phyloP scores from a whole-genome alignment of 2,329 filamentous ascomycete genomes.

The Penicillium sp. region DNA sequence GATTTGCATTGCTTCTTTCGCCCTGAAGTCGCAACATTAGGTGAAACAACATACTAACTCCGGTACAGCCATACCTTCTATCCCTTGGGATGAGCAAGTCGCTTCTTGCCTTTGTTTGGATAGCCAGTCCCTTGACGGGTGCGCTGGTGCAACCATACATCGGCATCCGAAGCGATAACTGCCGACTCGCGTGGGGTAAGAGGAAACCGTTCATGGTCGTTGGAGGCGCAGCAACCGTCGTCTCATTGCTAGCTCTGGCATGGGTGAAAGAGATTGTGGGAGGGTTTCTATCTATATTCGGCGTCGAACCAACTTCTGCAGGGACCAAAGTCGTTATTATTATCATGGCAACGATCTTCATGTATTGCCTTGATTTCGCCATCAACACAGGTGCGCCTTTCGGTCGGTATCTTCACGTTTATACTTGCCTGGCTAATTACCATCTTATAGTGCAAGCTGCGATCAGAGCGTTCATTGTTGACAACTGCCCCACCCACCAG shows the following conservation, averaged over 20 bases:
- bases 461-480: conserved; percentile 63
- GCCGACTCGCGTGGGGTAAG: conserved; percentile 64
- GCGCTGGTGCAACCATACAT: conserved; percentile 74
- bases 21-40: not conserved
- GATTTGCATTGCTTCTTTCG: not conserved
- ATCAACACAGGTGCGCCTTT: conserved; percentile 70
- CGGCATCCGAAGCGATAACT: conserved; percentile 71
- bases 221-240: conserved; percentile 58
- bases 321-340: conserved; percentile 61
- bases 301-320: conserved; percentile 56
- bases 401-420: no score
- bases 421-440: conserved; percentile 1
- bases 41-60: not conserved
- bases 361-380: conserved; percentile 85
- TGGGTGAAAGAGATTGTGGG: conserved; percentile 67
- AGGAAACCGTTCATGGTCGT: conserved; percentile 72
- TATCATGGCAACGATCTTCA: conserved; percentile 69
- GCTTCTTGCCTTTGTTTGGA: conserved; percentile 74
- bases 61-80: conserved; percentile 57
- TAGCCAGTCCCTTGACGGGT: conserved; percentile 69
- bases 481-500: conserved; percentile 83
- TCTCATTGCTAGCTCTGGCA: conserved; percentile 60
- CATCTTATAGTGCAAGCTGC: conserved; percentile 62
- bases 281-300: conserved; percentile 60
- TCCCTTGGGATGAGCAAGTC: conserved; percentile 76